Conservation (phyloP, 2,329 filamentous ascomycete species). For the Exophiala alcalophila region DNA sequence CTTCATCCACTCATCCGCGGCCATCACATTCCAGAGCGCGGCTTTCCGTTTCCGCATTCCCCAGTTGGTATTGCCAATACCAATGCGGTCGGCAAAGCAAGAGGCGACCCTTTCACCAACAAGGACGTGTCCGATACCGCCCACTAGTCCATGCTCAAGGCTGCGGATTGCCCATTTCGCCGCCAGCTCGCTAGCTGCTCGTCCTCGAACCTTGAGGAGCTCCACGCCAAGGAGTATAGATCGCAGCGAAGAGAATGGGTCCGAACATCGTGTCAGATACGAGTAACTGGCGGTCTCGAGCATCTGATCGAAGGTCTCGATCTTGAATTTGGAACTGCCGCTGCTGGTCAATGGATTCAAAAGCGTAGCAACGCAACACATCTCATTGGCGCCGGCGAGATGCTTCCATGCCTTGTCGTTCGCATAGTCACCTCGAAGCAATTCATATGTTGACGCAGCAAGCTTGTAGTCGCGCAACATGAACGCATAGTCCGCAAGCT, state of each 20-base stretch:
- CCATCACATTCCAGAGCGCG: constrained; percentile 81
- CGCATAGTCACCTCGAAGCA: constrained; percentile 81
- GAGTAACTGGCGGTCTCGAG: constrained; percentile 90
- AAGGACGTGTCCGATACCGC: constrained; percentile 68
- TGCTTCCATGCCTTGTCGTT: constrained; percentile 97
- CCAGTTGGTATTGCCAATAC: constrained; percentile 63
- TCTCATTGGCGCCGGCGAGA: constrained; percentile 90
- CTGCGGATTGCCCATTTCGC: constrained; percentile 79
- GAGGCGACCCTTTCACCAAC: constrained; percentile 81
- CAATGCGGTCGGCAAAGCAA: constrained; percentile 74
- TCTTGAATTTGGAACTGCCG: constrained; percentile 69
- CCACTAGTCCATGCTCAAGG: constrained; percentile 71
- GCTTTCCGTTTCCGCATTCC: constrained; percentile 78
- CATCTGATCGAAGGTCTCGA: constrained; percentile 80
- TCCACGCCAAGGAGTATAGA: constrained; percentile 75
- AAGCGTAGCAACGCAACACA: constrained; percentile 82
- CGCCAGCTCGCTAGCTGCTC: constrained; percentile 78
- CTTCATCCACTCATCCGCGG: constrained; percentile 78
- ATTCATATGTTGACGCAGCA: constrained; percentile 85
- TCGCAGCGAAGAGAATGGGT: constrained; percentile 76
- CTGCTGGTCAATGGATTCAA: constrained; percentile 67
- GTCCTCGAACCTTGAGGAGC: constrained; percentile 75
- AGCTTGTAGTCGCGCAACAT: constrained; percentile 97
- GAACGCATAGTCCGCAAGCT: constrained; percentile 90
- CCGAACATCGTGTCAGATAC: constrained; percentile 79